Conservation (phyloP, 2,329 filamentous ascomycete species). For the Fusarium nodosum region DNA sequence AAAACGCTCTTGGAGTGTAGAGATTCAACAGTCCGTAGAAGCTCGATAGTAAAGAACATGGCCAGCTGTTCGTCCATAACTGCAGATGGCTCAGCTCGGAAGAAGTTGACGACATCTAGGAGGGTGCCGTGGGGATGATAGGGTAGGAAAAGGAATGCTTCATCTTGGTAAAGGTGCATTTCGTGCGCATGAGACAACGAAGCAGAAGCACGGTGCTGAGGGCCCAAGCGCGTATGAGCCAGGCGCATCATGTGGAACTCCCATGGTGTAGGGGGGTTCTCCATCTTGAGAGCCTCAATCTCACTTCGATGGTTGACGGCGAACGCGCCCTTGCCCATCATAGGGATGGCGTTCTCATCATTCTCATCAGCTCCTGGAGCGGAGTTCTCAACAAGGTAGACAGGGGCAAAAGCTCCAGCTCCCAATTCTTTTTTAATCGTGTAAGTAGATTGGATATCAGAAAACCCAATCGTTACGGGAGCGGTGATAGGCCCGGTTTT, state of each 20-base stretch:
- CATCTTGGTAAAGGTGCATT: conserved; percentile 90
- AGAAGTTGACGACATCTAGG: conserved; percentile 92
- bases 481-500: conserved; percentile 70
- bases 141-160: conserved; percentile 89
- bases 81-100: conserved; percentile 77
- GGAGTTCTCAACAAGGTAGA: conserved; percentile 89
- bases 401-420: conserved; percentile 93
- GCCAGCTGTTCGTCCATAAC: conserved; percentile 91
- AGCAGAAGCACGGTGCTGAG: conserved; percentile 77
- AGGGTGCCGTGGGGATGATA: conserved; percentile 91
- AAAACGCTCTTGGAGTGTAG: conserved; percentile 84
- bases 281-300: conserved; percentile 94
- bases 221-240: conserved; percentile 80
- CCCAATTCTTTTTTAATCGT: conserved; percentile 87
- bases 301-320: conserved; percentile 67
- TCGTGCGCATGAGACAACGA: conserved; percentile 89
- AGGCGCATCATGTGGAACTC: conserved; percentile 96
- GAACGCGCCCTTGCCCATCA: conserved; percentile 74
- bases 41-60: conserved; percentile 96
- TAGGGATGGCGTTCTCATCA: conserved; percentile 60
- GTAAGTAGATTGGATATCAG: conserved; percentile 75
- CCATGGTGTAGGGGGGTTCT: conserved; percentile 89
- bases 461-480: conserved; percentile 76
- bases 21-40: conserved; percentile 89
- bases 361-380: conserved; percentile 62